Percentiles rank a stretch among this genome's conserved stretches.
These are phyloP conservation scores for Cercophora samala DNA, from an alignment of 495 filamentous ascomycete species.

Conservation along the genomic window DNA sequence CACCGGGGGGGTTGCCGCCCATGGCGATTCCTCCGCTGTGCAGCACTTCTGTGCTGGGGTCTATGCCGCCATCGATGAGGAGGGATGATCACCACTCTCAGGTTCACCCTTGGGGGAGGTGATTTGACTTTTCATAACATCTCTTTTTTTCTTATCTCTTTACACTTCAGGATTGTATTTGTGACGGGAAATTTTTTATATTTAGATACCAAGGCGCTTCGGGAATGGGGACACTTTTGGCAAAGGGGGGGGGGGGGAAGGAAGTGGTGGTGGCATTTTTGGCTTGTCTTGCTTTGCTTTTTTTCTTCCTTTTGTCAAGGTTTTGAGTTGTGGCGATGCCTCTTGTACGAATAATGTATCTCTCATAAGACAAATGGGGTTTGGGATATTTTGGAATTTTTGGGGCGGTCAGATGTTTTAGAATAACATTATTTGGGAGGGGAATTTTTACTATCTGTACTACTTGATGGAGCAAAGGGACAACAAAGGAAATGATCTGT, in stretches of 20 bases:
- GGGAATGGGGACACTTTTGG: background rate
- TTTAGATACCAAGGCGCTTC: constrained; percentile 18
- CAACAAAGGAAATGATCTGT: background rate
- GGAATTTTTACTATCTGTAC: background rate
- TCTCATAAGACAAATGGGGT: constrained; percentile 5
- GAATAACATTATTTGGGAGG: background rate
- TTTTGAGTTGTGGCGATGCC: background rate
- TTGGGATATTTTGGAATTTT: background rate
- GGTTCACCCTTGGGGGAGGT: constrained; percentile 31
- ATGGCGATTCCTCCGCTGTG: constrained; percentile 43
- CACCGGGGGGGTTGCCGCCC: constrained; percentile 37
- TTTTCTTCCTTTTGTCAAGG: background rate
- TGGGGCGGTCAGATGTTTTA: background rate
- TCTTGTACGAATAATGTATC: constrained; percentile 14
- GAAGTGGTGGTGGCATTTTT: background rate
- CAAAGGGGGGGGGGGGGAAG: background rate
- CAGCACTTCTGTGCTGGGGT: constrained; percentile 34
- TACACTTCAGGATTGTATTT: constrained; percentile 8
- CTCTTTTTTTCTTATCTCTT: background rate
- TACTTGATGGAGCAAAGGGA: background rate
- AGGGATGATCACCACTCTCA: constrained; percentile 21
- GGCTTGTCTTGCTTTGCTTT: background rate
- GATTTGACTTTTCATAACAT: constrained; percentile 8
- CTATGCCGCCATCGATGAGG: constrained; percentile 39
- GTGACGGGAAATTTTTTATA: constrained; percentile 17